phyloP scores from a whole-genome alignment of 2,329 filamentous ascomycete species.

The Chaetomium sp. region DNA sequence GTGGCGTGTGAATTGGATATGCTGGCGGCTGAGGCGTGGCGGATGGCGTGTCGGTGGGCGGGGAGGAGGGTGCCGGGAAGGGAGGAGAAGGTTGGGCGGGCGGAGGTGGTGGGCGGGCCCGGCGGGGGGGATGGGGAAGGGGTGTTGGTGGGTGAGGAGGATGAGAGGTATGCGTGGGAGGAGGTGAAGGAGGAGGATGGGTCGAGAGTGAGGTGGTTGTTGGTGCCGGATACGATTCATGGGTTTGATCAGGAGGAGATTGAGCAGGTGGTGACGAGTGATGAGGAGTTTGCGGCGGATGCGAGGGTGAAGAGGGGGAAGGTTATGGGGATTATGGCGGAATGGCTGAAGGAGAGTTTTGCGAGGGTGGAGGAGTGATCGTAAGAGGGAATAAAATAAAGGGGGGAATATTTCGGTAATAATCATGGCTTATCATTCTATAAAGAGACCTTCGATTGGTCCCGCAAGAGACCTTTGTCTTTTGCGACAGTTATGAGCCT shows the following conservation, averaged over 20 bases:
- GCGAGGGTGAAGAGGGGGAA: too few species aligned
- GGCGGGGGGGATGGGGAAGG: conserved; percentile 4
- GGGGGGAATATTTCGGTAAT: too few species aligned
- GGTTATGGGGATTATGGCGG: too few species aligned
- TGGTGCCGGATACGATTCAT: conserved; percentile 30
- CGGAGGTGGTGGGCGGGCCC: conserved; percentile 13
- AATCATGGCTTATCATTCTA: too few species aligned
- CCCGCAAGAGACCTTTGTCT: too few species aligned
- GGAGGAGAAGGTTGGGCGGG: conserved; percentile 26
- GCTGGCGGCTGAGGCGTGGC: conserved; percentile 37
- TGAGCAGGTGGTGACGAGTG: conserved; percentile 16
- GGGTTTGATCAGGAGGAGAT: conserved; percentile 27
- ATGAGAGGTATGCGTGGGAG: conserved; percentile 28
- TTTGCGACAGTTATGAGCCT: too few species aligned
- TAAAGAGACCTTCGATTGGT: too few species aligned
- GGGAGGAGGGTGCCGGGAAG: conserved; percentile 26
- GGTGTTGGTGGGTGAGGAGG: conserved; percentile 22
- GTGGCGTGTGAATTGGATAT: conserved; percentile 41
- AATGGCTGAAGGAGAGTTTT: too few species aligned
- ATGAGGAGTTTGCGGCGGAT: too few species aligned
- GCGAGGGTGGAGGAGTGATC: too few species aligned
- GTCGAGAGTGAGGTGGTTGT: conserved; percentile 25
- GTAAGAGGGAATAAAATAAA: too few species aligned
- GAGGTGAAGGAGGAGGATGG: conserved; percentile 16
- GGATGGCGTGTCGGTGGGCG: conserved; percentile 32